Evolutionary conservation across 2,329 filamentous ascomycete genomes (phyloP).

Genomic region (Tolypocladium sp.): DNA sequence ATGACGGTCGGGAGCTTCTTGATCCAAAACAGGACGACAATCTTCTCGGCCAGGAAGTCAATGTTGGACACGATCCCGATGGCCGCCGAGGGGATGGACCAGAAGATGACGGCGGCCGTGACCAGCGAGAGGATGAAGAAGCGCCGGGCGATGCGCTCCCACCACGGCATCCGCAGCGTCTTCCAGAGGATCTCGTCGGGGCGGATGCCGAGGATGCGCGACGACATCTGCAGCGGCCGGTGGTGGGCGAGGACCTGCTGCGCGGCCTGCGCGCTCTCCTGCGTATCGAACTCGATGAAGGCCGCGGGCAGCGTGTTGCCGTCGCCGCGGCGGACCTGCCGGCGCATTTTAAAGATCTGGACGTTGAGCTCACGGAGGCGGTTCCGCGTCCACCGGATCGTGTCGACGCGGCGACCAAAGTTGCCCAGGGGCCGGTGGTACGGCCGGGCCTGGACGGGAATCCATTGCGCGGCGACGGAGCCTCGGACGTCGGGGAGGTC

Average conservation of each 20-base stretch:
- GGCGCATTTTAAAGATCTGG: slow-evolving; percentile 54
- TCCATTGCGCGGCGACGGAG: slow-evolving; percentile 62
- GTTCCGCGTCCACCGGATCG: slow-evolving; percentile 78
- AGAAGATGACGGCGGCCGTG: slow-evolving; percentile 75
- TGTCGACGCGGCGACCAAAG: slow-evolving; percentile 84
- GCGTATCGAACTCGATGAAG: slow-evolving; percentile 82
- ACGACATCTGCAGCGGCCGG: slow-evolving; percentile 76
- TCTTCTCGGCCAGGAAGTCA: slow-evolving; percentile 52
- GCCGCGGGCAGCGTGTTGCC: slow-evolving; percentile 63
- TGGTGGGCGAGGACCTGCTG: slow-evolving; percentile 84
- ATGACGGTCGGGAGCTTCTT: slow-evolving; percentile 60
- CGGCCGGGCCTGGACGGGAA: slow-evolving; percentile 64
- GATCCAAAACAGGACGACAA: slow-evolving; percentile 67
- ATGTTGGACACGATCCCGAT: slow-evolving; percentile 86
- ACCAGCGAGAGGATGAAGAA: slow-evolving; percentile 65
- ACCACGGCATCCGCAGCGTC: slow-evolving; percentile 77
- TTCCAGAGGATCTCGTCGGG: slow-evolving; percentile 83
- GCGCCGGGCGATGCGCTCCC: slow-evolving; percentile 69
- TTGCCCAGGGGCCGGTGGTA: slow-evolving; percentile 59
- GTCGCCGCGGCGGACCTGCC: slow-evolving; percentile 63
- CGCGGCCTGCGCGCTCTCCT: slow-evolving; percentile 77
- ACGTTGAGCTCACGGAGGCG: slow-evolving; percentile 28
- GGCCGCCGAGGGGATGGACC: slow-evolving; percentile 64
- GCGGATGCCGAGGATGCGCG: slow-evolving; percentile 73
- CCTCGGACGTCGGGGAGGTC: slow-evolving; percentile 30